Evolutionary conservation across 148 eudicot species (phyloP).

Genomic region (Nepenthes gracilis): DNA sequence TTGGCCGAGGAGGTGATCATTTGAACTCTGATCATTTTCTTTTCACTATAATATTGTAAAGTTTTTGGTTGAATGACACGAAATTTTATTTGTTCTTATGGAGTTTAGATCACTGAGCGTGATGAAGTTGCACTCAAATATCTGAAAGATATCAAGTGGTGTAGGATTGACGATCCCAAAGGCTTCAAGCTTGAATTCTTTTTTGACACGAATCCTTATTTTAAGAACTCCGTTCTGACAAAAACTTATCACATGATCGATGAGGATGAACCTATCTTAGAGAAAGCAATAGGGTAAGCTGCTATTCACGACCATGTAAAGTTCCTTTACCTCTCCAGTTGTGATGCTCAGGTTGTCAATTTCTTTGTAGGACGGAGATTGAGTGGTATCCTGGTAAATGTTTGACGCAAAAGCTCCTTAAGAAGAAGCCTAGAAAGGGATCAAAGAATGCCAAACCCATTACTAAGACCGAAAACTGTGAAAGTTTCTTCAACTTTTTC

Average conservation of each 20-base stretch:
- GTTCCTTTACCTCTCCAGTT: neutral
- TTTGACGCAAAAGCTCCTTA: constrained; percentile 80
- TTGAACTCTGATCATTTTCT: neutral
- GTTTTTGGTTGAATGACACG: neutral
- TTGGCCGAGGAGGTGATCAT: constrained; percentile 31
- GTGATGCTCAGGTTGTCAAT: neutral
- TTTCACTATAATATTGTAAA: neutral
- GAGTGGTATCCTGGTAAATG: constrained; percentile 95
- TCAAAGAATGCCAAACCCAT: constrained; percentile 77
- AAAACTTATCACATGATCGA: constrained; percentile 72
- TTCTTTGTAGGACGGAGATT: constrained; percentile 61
- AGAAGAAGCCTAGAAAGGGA: constrained; percentile 92
- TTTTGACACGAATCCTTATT: constrained; percentile 65
- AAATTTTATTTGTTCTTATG: neutral
- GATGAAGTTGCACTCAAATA: constrained; percentile 86
- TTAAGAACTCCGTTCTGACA: constrained; percentile 54
- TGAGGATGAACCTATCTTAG: constrained; percentile 83
- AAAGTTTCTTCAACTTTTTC: constrained; percentile 93
- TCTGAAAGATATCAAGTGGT: constrained; percentile 83
- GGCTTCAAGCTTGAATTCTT: constrained; percentile 91
- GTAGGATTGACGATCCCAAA: constrained; percentile 63
- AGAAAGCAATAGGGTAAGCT: constrained; percentile 85
- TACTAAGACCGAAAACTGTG: constrained; percentile 71
- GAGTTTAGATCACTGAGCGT: constrained; percentile 62
- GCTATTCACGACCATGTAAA: neutral